These are phyloP conservation scores for Jamesozyma lodderae DNA, from an alignment of 805 yeast genomes.

Conservation along the genomic window DNA sequence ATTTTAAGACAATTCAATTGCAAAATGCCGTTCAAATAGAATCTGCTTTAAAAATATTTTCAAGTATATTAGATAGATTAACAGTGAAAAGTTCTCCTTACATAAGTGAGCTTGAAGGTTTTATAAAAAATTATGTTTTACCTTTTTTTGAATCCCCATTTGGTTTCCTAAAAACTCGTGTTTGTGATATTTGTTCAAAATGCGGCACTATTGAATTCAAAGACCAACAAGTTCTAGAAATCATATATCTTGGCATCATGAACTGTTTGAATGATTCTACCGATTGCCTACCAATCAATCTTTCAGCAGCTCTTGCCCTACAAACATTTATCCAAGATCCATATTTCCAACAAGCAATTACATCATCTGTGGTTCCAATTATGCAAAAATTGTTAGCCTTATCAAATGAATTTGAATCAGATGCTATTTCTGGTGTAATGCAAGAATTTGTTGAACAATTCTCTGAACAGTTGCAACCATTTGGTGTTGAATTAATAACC, in stretches of 20 bases:
- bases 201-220: conserved; percentile 54
- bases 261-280: conserved; percentile 31
- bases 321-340: conserved; percentile 65
- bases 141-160: conserved; percentile 59
- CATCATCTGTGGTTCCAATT: conserved; percentile 62
- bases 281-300: conserved; percentile 60
- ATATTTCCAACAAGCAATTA: conserved; percentile 59
- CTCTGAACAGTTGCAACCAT: conserved; percentile 84
- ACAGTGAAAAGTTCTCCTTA: conserved; percentile 48
- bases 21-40: conserved; percentile 61
- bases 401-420: conserved; percentile 77
- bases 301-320: conserved; percentile 77
- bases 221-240: conserved; percentile 28
- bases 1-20: conserved; percentile 25
- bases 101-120: conserved; percentile 54
- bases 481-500: conserved; percentile 60
- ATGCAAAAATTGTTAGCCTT: conserved; percentile 71
- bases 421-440: conserved; percentile 80
- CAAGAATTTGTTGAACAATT: conserved; percentile 91
- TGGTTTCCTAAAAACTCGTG: conserved; percentile 68
- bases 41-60: conserved; percentile 71
- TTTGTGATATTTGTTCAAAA: conserved; percentile 56
- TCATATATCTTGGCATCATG: conserved; percentile 40
- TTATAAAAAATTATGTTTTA: conserved; percentile 53
- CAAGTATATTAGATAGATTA: conserved; percentile 56